Evolutionary conservation across 2,329 filamentous ascomycete species (phyloP).

Genomic region (Scedosporium minutisporum): DNA sequence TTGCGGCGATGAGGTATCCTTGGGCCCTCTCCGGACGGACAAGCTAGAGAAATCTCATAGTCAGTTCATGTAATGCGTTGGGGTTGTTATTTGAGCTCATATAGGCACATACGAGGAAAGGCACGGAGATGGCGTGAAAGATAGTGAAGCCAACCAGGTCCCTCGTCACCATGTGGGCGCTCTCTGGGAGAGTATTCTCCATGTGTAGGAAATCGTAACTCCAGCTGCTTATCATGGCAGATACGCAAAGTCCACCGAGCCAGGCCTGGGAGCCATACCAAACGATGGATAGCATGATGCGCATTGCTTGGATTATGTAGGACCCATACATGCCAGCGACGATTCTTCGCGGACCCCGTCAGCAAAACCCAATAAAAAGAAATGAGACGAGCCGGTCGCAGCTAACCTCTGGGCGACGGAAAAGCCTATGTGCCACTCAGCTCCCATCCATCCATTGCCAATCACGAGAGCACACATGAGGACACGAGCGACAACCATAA

Average conservation of each 20-base stretch:
- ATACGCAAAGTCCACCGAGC: too few relatives aligned
- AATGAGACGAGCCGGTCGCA: too few relatives aligned
- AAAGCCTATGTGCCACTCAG: constrained; percentile 41
- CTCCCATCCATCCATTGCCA: constrained; percentile 32
- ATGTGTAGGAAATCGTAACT: constrained; percentile 24
- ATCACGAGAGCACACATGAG: constrained; percentile 12
- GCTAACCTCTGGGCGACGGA: not conserved
- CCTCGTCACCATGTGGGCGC: constrained; percentile 26
- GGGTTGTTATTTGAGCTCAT: too few relatives aligned
- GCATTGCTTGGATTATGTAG: too few relatives aligned
- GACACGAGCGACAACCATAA: constrained; percentile 9
- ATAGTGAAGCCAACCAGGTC: constrained; percentile 40
- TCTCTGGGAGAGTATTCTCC: constrained; percentile 32
- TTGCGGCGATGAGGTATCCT: constrained; percentile 33
- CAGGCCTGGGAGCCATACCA: too few relatives aligned
- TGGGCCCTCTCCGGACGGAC: constrained; percentile 40
- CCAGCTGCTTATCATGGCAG: too few relatives aligned
- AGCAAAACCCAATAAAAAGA: too few relatives aligned
- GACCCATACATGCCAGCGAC: too few relatives aligned
- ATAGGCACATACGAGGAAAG: constrained; percentile 23
- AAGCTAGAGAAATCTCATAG: constrained; percentile 13
- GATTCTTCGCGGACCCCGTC: too few relatives aligned
- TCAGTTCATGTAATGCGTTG: too few relatives aligned
- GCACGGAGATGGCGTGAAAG: constrained; percentile 39
- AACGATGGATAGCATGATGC: too few relatives aligned